Percentiles rank a stretch among this genome's conserved stretches.
Evolutionary conservation across 371 early-diverging fungal genomes (phyloP).

Genomic region (Lichtheimia ramosa): DNA sequence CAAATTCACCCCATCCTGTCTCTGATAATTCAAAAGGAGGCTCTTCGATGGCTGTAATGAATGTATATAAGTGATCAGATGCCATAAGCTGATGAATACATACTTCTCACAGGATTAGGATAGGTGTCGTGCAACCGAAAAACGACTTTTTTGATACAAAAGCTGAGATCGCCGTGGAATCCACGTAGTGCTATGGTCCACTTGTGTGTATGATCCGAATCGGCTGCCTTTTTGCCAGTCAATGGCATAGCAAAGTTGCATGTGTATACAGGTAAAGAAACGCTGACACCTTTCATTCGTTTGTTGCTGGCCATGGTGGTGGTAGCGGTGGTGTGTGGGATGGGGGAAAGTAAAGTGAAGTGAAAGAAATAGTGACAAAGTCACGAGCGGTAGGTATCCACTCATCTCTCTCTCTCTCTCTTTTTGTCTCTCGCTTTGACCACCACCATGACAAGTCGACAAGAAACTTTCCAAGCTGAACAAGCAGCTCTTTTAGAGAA

Average conservation of each 20-base stretch:
- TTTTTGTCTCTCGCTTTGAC: not conserved
- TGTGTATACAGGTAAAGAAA: slow-evolving; percentile 74
- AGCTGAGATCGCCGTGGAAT: slow-evolving; percentile 80
- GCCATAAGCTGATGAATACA: slow-evolving; percentile 10
- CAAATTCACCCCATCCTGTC: slow-evolving; percentile 99
- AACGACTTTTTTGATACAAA: slow-evolving; percentile 85
- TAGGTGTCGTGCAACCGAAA: slow-evolving; percentile 98
- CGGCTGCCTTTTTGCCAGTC: slow-evolving; percentile 60
- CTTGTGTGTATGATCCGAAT: slow-evolving; percentile 80
- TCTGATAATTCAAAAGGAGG: slow-evolving; percentile 93
- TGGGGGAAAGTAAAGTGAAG: not conserved
- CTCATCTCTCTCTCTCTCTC: not conserved
- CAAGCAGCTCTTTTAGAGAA: slow-evolving; percentile 23
- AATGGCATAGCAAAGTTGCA: slow-evolving; percentile 74
- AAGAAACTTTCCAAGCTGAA: slow-evolving; percentile 28
- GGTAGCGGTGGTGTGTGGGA: too few species aligned
- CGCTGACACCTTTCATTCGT: slow-evolving; percentile 64
- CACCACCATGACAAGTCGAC: slow-evolving; percentile 2
- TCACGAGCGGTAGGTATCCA: not conserved
- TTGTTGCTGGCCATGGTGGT: slow-evolving; percentile 42
- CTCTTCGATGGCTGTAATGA: slow-evolving; percentile 77
- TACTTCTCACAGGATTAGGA: slow-evolving; percentile 80
- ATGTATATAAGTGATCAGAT: too few species aligned
- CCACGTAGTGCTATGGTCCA: slow-evolving; percentile 91
- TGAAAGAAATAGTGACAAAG: slow-evolving; percentile 5